A percentile compares a stretch with the other conserved stretches of the same genome.
Conservation (phyloP, 306 rosid species). For the Lotus japonicus region DNA sequence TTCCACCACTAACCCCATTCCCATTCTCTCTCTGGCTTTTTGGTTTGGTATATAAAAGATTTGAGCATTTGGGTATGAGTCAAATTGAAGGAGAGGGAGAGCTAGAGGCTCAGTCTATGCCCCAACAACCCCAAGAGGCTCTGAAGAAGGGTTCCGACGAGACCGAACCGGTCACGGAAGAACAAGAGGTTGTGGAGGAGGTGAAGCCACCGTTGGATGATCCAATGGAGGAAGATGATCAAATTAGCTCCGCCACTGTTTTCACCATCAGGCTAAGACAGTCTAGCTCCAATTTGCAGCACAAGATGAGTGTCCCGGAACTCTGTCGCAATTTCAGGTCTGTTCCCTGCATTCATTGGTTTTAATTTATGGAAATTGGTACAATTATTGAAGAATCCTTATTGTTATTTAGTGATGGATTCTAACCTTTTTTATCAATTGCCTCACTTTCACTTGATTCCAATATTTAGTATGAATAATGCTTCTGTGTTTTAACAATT, state of each 20-base stretch:
- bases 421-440: background rate
- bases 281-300: slow-evolving; percentile 64
- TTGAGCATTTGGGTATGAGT: slow-evolving; percentile 58
- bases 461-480: background rate
- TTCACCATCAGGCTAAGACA: slow-evolving; percentile 81
- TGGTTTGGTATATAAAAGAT: slow-evolving; percentile 37
- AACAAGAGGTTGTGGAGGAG: slow-evolving; percentile 23
- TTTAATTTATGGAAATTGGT: background rate
- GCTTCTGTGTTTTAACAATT: no score
- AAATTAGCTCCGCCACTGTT: slow-evolving; percentile 61
- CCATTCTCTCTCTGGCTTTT: slow-evolving; percentile 25
- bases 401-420: background rate
- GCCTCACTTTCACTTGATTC: background rate
- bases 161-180: slow-evolving; percentile 35
- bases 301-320: slow-evolving; percentile 96
- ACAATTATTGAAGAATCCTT: background rate
- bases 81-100: slow-evolving; percentile 51
- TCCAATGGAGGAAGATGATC: slow-evolving; percentile 85
- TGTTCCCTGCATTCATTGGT: background rate
- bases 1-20: slow-evolving; percentile 62
- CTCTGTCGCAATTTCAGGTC: slow-evolving; percentile 98
- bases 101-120: slow-evolving; percentile 41
- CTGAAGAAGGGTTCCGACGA: slow-evolving; percentile 38
- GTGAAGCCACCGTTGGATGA: slow-evolving; percentile 30
- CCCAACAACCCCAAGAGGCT: slow-evolving; percentile 19